These are phyloP conservation scores for Boletus sp. DNA, from an alignment of 1,284 basidiomycete species.

Conservation along the genomic window DNA sequence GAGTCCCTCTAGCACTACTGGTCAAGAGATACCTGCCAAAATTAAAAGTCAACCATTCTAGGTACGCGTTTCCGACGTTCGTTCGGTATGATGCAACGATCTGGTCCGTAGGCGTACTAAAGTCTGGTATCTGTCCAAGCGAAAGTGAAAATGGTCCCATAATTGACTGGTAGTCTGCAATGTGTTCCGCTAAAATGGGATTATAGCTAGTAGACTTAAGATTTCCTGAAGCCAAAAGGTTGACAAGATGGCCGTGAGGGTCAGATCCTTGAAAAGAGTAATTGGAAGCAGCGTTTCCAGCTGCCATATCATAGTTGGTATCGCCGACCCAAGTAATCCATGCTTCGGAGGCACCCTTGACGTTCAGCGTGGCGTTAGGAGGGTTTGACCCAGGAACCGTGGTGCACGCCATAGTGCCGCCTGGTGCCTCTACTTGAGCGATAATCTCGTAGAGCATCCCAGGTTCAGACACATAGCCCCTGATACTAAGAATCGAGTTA, in stretches of 20 bases:
- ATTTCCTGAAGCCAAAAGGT: conserved; percentile 36
- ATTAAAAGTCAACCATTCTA: conserved; percentile 73
- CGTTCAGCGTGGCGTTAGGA: conserved; percentile 54
- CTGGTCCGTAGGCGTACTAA: conserved; percentile 54
- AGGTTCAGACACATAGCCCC: conserved; percentile 46
- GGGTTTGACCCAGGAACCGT: conserved; percentile 27
- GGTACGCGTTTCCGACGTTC: conserved; percentile 55
- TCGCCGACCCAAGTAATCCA: conserved; percentile 69
- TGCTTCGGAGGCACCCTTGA: conserved; percentile 42
- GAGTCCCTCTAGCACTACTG: conserved; percentile 54
- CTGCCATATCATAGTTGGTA: conserved; percentile 61
- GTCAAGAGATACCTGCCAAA: conserved; percentile 65
- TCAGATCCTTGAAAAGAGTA: conserved; percentile 64
- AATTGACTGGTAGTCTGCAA: conserved; percentile 45
- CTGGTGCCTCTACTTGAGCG: conserved; percentile 41
- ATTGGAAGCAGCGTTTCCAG: conserved; percentile 49
- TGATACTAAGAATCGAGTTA: conserved; percentile 50
- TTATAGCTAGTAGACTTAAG: conserved; percentile 31
- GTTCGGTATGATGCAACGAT: conserved; percentile 49
- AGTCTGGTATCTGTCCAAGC: conserved; percentile 54
- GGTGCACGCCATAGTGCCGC: conserved; percentile 34
- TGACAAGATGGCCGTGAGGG: conserved; percentile 49
- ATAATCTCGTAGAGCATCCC: conserved; percentile 72
- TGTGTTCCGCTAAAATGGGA: conserved; percentile 43
- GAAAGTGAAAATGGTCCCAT: conserved; percentile 51